These are phyloP conservation scores for Cyclocybe aegerita DNA, from an alignment of 768 basidiomycete species.

Conservation along the genomic window DNA sequence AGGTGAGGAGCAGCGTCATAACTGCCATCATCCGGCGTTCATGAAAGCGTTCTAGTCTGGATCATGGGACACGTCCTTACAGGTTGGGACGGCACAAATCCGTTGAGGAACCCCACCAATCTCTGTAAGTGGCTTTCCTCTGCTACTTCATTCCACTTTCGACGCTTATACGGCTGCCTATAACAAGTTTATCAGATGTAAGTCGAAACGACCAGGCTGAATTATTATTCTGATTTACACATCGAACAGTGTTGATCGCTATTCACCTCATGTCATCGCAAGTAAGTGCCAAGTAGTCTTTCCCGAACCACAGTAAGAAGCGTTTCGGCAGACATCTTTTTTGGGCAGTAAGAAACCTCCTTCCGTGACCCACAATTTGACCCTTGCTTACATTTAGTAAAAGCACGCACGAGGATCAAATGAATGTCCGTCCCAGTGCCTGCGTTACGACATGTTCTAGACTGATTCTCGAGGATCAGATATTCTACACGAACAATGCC, in stretches of 20 bases:
- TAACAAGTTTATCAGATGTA: conserved; percentile 40
- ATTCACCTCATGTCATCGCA: conserved; percentile 74
- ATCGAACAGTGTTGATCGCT: conserved; percentile 63
- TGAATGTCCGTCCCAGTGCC: conserved; percentile 43
- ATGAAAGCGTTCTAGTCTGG: conserved; percentile 28
- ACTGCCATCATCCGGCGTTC: conserved; percentile 9
- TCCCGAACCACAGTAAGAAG: conserved; percentile 9
- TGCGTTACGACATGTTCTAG: background rate
- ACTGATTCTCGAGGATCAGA: conserved; percentile 31
- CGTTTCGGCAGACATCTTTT: conserved; percentile 60
- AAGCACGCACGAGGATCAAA: conserved; percentile 67
- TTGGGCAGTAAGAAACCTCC: conserved; percentile 48
- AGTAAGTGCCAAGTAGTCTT: conserved; percentile 42
- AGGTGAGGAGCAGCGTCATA: conserved; percentile 37
- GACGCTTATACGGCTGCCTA: conserved; percentile 1
- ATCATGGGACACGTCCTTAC: conserved; percentile 55
- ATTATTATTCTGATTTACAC: too few relatives aligned
- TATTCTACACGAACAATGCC: conserved; percentile 73
- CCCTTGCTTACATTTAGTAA: background rate
- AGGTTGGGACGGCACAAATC: conserved; percentile 68
- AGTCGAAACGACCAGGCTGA: background rate
- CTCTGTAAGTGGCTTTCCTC: conserved; percentile 48
- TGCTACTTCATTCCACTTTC: too few relatives aligned
- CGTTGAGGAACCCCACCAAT: conserved; percentile 63
- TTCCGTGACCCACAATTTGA: background rate